Evolutionary conservation across 2,329 filamentous ascomycete species (phyloP).

Genomic region (Fusarium sp.): DNA sequence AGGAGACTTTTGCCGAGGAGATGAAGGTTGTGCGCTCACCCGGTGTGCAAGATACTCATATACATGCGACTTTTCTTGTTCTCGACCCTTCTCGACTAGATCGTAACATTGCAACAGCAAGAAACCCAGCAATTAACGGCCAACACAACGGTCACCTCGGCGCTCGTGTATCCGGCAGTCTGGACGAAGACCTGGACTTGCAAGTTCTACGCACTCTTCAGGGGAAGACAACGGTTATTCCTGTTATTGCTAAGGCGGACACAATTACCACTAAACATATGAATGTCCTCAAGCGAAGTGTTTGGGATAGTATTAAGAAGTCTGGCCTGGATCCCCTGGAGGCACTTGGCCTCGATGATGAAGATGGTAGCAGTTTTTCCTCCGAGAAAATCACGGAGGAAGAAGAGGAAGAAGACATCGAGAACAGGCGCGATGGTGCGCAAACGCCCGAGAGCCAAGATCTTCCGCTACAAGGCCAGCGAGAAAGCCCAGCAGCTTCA

Average conservation of each 20-base stretch:
- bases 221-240: conserved; percentile 94
- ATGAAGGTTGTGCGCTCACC: conserved; percentile 96
- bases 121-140: conserved; percentile 64
- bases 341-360: conserved; percentile 83
- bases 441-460: conserved; percentile 50
- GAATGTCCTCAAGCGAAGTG: conserved; percentile 87
- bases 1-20: conserved; percentile 96
- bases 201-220: conserved; percentile 89
- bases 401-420: conserved; percentile 50
- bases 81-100: conserved; percentile 90
- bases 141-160: conserved; percentile 59
- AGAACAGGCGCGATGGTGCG: conserved; percentile 25
- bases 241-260: conserved; percentile 95
- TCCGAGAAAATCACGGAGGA: conserved; percentile 66
- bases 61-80: conserved; percentile 93
- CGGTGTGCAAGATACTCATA: conserved; percentile 94
- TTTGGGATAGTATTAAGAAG: conserved; percentile 88
- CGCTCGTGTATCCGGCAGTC: conserved; percentile 68
- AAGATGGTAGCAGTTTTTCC: conserved; percentile 71
- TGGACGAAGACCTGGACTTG: conserved; percentile 91
- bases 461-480: conserved; percentile 53
- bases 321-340: conserved; percentile 90
- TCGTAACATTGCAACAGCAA: conserved; percentile 77
- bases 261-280: conserved; percentile 97
- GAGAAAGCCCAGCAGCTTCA: conserved; percentile 47